phyloP scores from a whole-genome alignment of 192 early-diverging fungal species.

The Backusella tuberculispora region DNA sequence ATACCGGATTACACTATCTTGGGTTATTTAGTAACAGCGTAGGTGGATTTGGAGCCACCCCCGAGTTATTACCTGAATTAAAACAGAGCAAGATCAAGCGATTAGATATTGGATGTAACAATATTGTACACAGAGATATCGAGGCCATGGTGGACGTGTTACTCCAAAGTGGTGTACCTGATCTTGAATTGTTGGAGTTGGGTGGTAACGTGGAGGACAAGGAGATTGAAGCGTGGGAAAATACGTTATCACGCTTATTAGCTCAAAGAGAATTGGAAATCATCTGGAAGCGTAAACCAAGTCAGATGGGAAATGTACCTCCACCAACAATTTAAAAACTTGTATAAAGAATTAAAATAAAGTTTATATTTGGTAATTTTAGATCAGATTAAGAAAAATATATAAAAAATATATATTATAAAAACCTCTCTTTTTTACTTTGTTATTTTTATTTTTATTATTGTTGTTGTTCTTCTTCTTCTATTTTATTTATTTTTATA shows the following conservation, averaged over 20 bases:
- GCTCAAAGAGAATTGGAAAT: slow-evolving; percentile 45
- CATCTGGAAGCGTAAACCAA: slow-evolving; percentile 46
- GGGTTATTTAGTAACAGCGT: slow-evolving; percentile 53
- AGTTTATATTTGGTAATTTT: neutral
- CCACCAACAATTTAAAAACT: neutral
- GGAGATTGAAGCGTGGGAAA: slow-evolving; percentile 46
- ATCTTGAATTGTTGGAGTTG: slow-evolving; percentile 47
- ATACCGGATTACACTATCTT: slow-evolving; percentile 41
- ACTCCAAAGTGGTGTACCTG: slow-evolving; percentile 41
- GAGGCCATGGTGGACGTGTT: slow-evolving; percentile 47
- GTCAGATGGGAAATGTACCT: slow-evolving; percentile 16
- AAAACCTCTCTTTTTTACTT: neutral
- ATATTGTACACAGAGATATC: slow-evolving; percentile 43
- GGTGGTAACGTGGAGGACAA: slow-evolving; percentile 52
- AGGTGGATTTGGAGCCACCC: slow-evolving; percentile 34
- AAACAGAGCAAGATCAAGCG: slow-evolving; percentile 23
- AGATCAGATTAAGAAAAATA: neutral
- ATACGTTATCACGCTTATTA: slow-evolving; percentile 36
- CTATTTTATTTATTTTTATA: neutral
- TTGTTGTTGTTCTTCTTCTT: neutral
- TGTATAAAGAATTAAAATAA: neutral
- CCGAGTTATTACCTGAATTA: slow-evolving; percentile 27
- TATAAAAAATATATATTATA: neutral
- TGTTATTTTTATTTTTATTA: neutral
- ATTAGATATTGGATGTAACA: slow-evolving; percentile 56